Conservation (phyloP, 768 basidiomycete genomes). For the Pisolithus marmoratus region DNA sequence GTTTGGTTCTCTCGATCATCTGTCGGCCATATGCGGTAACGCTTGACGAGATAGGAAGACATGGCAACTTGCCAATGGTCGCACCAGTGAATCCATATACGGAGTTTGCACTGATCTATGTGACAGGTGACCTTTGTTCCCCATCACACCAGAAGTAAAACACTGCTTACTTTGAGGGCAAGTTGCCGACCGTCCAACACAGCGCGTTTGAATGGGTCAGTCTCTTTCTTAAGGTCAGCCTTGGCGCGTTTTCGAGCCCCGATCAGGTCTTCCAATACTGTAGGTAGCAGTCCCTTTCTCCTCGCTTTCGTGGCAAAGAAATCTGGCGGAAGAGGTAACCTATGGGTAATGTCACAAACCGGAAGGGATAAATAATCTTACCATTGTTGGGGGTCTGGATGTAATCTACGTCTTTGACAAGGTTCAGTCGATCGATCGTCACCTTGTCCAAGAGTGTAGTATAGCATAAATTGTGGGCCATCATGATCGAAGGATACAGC, state of each 20-base stretch:
- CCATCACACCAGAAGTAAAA: neutral
- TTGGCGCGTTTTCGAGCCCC: conserved; percentile 92
- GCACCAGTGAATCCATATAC: conserved; percentile 99
- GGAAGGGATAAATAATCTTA: conserved; percentile 25
- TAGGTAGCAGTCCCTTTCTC: conserved; percentile 88
- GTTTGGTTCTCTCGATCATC: conserved; percentile 98
- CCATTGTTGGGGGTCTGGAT: conserved; percentile 95
- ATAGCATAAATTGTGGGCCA: conserved; percentile 99
- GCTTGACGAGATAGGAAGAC: conserved; percentile 92
- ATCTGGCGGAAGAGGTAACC: conserved; percentile 42
- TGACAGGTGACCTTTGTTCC: neutral
- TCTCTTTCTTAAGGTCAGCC: conserved; percentile 93
- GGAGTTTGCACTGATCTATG: conserved; percentile 94
- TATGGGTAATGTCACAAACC: neutral
- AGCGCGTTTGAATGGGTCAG: conserved; percentile 93
- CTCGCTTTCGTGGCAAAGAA: conserved; percentile 68
- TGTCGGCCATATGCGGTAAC: conserved; percentile 94
- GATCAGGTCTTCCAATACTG: conserved; percentile 89
- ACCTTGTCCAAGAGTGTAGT: conserved; percentile 85
- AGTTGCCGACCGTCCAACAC: conserved; percentile 96
- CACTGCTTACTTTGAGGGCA: conserved; percentile 71
- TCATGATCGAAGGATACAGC: conserved; percentile 99
- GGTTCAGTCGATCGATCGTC: conserved; percentile 69
- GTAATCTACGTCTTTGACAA: conserved; percentile 86
- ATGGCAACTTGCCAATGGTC: conserved; percentile 94